These are phyloP conservation scores for Rhodotorula sp. DNA, from an alignment of 1,284 basidiomycete genomes.

Conservation along the genomic window DNA sequence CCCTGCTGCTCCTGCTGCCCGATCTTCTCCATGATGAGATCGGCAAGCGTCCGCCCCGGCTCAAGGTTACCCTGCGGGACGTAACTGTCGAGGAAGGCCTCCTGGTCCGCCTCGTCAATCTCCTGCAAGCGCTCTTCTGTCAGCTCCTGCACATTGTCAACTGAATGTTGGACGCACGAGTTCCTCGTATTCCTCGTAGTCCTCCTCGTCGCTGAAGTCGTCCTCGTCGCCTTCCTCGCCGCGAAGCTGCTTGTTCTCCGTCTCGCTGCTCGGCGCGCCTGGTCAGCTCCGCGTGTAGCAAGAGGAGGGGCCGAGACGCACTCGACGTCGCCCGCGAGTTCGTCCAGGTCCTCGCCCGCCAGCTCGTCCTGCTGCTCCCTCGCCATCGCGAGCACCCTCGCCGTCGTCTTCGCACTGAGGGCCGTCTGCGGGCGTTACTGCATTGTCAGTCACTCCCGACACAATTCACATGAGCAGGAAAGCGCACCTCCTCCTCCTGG, in stretches of 20 bases:
- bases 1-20: conserved; percentile 58
- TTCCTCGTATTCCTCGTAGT: conserved; percentile 59
- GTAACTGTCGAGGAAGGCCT: conserved; percentile 78
- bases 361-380: conserved; percentile 88
- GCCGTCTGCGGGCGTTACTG: conserved; percentile 58
- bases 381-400: conserved; percentile 88
- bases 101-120: conserved; percentile 77
- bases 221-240: conserved; percentile 36
- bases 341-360: conserved; percentile 47
- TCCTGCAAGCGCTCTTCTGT: conserved; percentile 59
- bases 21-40: conserved; percentile 93
- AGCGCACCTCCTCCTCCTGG: conserved; percentile 40
- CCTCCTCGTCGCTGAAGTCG: conserved; percentile 53
- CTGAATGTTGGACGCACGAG: conserved; percentile 50
- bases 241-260: conserved; percentile 47
- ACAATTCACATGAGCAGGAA: rapidly evolving
- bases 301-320: not conserved
- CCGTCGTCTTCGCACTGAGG: conserved; percentile 81
- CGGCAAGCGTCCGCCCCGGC: conserved; percentile 82
- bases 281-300: not conserved
- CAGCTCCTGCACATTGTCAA: not conserved
- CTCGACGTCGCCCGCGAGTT: conserved; percentile 23
- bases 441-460: not conserved
- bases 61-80: conserved; percentile 59
- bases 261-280: not conserved